These are phyloP conservation scores for Fusarium tupiense DNA, from an alignment of 2,329 filamentous ascomycete genomes.

Conservation along the genomic window DNA sequence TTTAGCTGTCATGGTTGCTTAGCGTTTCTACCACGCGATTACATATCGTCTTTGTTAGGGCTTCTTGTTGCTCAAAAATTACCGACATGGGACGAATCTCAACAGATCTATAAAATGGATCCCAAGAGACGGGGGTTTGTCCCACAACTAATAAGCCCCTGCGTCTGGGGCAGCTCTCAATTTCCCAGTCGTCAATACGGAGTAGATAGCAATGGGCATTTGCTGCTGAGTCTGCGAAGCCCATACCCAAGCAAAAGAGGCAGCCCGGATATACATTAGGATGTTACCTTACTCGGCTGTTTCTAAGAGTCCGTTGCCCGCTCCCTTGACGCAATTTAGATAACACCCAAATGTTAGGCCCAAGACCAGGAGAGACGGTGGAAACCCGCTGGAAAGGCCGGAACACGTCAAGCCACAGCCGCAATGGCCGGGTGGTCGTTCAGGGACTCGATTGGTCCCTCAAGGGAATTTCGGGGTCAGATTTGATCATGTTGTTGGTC, in stretches of 20 bases:
- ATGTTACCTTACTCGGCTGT: background rate
- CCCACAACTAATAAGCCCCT: slow-evolving; percentile 44
- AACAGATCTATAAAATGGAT: slow-evolving; percentile 34
- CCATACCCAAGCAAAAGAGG: background rate
- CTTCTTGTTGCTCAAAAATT: slow-evolving; percentile 1
- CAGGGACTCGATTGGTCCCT: slow-evolving; percentile 17
- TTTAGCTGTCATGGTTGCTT: slow-evolving; percentile 33
- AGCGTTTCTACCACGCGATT: slow-evolving; percentile 25
- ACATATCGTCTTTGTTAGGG: slow-evolving; percentile 13
- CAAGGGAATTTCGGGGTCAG: slow-evolving; percentile 15
- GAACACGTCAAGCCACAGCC: slow-evolving; percentile 41
- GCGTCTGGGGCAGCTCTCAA: slow-evolving; percentile 32
- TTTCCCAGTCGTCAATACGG: slow-evolving; percentile 3
- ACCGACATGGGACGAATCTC: slow-evolving; percentile 33
- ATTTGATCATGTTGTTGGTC: slow-evolving; percentile 25
- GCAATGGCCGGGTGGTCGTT: slow-evolving; percentile 7
- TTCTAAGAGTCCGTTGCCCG: background rate
- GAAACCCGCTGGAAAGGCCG: slow-evolving; percentile 29
- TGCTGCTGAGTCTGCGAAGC: background rate
- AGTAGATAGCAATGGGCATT: background rate
- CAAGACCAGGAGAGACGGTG: background rate
- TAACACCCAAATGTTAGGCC: background rate
- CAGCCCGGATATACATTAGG: background rate
- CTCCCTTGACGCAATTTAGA: slow-evolving; percentile 17
- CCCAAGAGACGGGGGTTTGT: slow-evolving; percentile 31